phyloP scores from a whole-genome alignment of 495 filamentous ascomycete species.

The Talaromyces stipitatus region DNA sequence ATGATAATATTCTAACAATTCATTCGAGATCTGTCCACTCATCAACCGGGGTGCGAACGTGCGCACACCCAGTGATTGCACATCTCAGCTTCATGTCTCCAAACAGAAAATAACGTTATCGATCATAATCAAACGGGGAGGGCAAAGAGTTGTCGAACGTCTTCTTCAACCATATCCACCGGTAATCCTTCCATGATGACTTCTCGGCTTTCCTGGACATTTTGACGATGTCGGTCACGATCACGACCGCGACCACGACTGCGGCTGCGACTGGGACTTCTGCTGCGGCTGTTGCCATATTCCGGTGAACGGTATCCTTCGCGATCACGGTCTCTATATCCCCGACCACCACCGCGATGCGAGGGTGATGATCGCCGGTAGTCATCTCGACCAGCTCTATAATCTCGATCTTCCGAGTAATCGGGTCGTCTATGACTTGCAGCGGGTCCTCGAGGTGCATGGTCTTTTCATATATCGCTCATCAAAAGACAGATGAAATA shows the following conservation, averaged over 20 bases:
- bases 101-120: constrained; percentile 11
- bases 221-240: constrained; percentile 32
- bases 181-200: constrained; percentile 56
- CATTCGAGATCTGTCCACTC: constrained; percentile 50
- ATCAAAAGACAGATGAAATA: no score
- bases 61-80: constrained; percentile 22
- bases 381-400: constrained; percentile 36
- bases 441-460: constrained; percentile 28
- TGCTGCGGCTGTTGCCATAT: constrained; percentile 32
- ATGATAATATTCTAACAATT: constrained; percentile 51
- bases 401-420: constrained; percentile 25
- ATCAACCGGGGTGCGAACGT: constrained; percentile 13
- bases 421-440: constrained; percentile 30
- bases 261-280: constrained; percentile 35
- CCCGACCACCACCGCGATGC: constrained; percentile 21
- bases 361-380: constrained; percentile 31
- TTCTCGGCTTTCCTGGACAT: constrained; percentile 48
- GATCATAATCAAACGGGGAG: constrained; percentile 9
- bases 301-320: constrained; percentile 47
- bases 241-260: constrained; percentile 31
- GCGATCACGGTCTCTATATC: constrained; percentile 49
- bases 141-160: constrained; percentile 49
- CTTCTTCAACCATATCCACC: constrained; percentile 52
- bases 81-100: constrained; percentile 37
- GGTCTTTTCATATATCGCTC: constrained; percentile 22